phyloP scores from a whole-genome alignment of 2,329 filamentous ascomycete species.

The Akanthomyces lecanii region DNA sequence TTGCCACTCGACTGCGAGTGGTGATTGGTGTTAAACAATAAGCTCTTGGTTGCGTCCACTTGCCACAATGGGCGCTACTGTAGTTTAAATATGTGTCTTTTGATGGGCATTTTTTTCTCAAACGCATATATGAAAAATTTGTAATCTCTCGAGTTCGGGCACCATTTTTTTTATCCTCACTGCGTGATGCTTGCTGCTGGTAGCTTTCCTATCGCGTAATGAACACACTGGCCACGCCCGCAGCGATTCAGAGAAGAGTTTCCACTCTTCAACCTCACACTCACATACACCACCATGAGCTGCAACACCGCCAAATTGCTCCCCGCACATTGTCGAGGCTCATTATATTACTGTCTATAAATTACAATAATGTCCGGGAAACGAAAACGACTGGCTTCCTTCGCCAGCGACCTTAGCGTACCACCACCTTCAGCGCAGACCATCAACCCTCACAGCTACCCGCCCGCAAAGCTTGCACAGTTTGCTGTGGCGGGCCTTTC shows the following conservation, averaged over 20 bases:
- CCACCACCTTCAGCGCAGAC: slow-evolving; percentile 6
- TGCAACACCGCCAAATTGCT: background rate
- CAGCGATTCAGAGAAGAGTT: background rate
- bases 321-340: background rate
- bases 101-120: no score
- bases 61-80: no score
- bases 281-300: background rate
- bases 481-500: slow-evolving; percentile 50
- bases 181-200: no score
- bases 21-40: no score
- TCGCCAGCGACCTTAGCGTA: background rate
- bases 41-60: no score
- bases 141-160: no score
- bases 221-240: background rate
- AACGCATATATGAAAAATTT: no score
- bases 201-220: no score
- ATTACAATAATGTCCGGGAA: background rate
- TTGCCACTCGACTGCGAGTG: no score
- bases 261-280: slow-evolving; percentile 4
- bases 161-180: no score
- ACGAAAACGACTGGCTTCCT: slow-evolving; percentile 1
- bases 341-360: background rate
- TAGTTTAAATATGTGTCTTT: no score
- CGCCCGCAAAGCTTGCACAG: slow-evolving; percentile 48
- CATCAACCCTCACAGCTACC: slow-evolving; percentile 53